These are phyloP conservation scores for Cryomyces minteri DNA, from an alignment of 495 filamentous ascomycete genomes.

Conservation along the genomic window DNA sequence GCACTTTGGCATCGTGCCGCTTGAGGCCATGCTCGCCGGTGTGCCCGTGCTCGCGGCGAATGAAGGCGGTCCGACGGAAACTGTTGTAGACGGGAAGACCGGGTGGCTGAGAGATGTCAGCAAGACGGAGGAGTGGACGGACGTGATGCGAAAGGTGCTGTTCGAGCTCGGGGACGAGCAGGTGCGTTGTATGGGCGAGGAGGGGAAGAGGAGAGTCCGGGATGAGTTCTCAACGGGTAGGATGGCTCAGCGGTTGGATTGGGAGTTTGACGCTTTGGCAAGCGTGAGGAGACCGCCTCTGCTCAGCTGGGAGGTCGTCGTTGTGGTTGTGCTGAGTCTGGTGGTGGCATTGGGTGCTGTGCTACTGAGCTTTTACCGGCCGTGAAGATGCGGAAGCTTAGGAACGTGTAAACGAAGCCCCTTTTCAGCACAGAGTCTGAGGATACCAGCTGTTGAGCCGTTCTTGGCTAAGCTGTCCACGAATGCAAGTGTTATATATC, in stretches of 20 bases:
- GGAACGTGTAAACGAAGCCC: too few relatives aligned
- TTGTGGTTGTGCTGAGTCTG: too few relatives aligned
- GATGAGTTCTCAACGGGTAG: constrained; percentile 55
- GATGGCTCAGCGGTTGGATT: constrained; percentile 60
- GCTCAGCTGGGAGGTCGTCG: too few relatives aligned
- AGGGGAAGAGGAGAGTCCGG: constrained; percentile 45
- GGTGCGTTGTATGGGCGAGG: constrained; percentile 39
- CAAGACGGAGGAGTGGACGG: constrained; percentile 49
- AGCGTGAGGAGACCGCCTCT: too few relatives aligned
- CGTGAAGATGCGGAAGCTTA: too few relatives aligned
- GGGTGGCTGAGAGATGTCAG: constrained; percentile 67
- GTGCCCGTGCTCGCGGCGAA: constrained; percentile 86
- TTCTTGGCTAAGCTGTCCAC: too few relatives aligned
- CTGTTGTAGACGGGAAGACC: constrained; percentile 66
- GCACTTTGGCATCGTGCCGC: constrained; percentile 93
- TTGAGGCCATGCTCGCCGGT: constrained; percentile 83
- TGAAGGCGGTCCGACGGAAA: constrained; percentile 77
- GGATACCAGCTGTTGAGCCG: too few relatives aligned
- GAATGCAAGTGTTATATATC: too few relatives aligned
- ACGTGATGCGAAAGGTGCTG: constrained; percentile 57
- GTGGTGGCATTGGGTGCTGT: too few relatives aligned
- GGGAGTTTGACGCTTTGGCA: too few relatives aligned
- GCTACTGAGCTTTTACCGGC: too few relatives aligned
- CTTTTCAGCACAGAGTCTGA: too few relatives aligned
- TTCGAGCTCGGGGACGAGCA: constrained; percentile 32